Evolutionary conservation across 2,329 filamentous ascomycete species (phyloP), one percentile per base, ranked within the genome.

Genomic region (Talaromyces albobiverticillius): DNA sequence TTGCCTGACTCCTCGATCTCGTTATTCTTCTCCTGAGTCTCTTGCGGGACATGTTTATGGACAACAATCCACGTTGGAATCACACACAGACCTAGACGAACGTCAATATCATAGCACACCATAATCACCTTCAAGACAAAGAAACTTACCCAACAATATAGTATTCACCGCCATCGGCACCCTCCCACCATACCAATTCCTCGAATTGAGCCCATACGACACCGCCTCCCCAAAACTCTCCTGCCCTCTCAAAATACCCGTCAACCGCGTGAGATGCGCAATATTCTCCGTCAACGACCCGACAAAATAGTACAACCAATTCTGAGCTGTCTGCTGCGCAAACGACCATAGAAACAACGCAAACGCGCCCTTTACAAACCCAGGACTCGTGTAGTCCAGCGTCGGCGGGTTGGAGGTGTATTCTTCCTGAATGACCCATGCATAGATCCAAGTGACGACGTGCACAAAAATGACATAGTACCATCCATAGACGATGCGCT

Each of bases 261-360:
- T 70, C 14, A 74, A 71, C 1, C 75, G 69, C 42, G 65, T 62
- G 2, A 69, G 58, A 57, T 83, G 79, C 0, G 79, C 79, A 54
- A 82, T 81, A 47, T 82, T 81, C 50, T 82, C 76, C 0, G 79
- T 82, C 68, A 76, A 82, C 4, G 76, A 80, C 0, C 79, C 77
- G 1, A 83, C 66, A 16, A 83, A 67, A 59, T 82, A 82, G 57
- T 82, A 82, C 1, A 82, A 68, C 77, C 78, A 82, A 51, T 81
- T 82, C 61, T 82, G 79, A 18, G 81, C 62, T 0, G 76, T 69
- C 60, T 83, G 79, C 2, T 78, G 70, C 2, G 79, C 68, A 58
- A 82, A 81, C 50, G 63, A 65, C 78, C 77, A 79, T 0, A 79
- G 67, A 0, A 78, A 63, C 1, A 79, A 57, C 2, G 79, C 77